phyloP scores from a whole-genome alignment of 306 rosid genomes.

The Cicer chorassanicum region DNA sequence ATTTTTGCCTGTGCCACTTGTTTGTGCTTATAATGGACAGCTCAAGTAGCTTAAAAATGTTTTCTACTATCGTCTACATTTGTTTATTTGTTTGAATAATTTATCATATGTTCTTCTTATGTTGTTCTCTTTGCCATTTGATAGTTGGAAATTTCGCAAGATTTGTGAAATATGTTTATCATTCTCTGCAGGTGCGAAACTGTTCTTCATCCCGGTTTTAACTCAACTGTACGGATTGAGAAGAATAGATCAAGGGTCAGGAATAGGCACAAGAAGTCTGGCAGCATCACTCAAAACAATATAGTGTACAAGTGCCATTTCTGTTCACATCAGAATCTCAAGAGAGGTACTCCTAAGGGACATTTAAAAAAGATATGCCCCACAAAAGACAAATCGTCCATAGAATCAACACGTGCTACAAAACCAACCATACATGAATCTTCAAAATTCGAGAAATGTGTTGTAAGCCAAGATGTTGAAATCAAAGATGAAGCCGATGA shows the following conservation, averaged over 20 bases:
- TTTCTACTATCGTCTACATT: background rate
- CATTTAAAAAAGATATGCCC: constrained; percentile 62
- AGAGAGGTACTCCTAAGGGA: constrained; percentile 68
- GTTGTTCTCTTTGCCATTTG: background rate
- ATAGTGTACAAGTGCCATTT: constrained; percentile 71
- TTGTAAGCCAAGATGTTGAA: constrained; percentile 19
- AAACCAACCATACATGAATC: constrained; percentile 15
- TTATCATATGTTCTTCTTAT: background rate
- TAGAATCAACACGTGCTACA: constrained; percentile 39
- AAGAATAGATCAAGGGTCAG: constrained; percentile 56
- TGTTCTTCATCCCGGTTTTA: constrained; percentile 71
- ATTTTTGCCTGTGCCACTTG: background rate
- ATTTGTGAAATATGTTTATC: constrained; percentile 3
- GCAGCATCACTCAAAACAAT: constrained; percentile 54
- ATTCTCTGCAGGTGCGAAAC: constrained; percentile 72
- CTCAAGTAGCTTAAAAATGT: constrained; percentile 2
- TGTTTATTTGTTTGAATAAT: constrained; percentile 6
- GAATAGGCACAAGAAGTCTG: constrained; percentile 44
- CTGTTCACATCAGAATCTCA: constrained; percentile 64
- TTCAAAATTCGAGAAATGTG: constrained; percentile 42
- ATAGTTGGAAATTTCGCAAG: constrained; percentile 3
- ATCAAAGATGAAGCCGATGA: constrained; percentile 39
- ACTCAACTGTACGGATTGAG: constrained; percentile 72
- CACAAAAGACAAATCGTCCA: constrained; percentile 46
- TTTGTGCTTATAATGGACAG: background rate